Percentiles rank a stretch among this genome's conserved stretches.
Evolutionary conservation across 2,329 filamentous ascomycete genomes (phyloP).

Genomic region (Daldinia eschscholtzii): DNA sequence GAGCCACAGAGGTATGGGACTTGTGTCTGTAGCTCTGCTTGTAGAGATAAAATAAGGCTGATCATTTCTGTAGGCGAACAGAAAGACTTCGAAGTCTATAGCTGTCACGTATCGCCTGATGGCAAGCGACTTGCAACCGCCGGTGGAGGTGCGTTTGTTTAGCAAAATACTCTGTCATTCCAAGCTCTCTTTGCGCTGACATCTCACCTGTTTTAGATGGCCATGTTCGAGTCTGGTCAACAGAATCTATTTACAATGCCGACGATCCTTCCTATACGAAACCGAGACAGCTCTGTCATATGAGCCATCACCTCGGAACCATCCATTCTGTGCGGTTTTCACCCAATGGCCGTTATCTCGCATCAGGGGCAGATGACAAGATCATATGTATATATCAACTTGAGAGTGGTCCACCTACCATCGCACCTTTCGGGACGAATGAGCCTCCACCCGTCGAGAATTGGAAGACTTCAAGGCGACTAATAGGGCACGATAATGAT

Average conservation of each 20-base stretch:
- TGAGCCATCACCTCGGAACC: constrained; percentile 98
- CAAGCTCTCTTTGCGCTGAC: constrained; percentile 28
- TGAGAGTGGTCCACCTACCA: constrained; percentile 82
- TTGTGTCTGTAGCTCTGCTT: not conserved
- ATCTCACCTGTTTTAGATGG: constrained; percentile 71
- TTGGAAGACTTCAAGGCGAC: constrained; percentile 93
- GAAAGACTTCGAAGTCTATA: constrained; percentile 98
- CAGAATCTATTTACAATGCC: constrained; percentile 89
- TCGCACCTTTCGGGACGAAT: constrained; percentile 81
- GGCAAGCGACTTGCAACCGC: constrained; percentile 92
- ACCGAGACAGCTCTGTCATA: constrained; percentile 94
- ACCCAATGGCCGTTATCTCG: constrained; percentile 92
- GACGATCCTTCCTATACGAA: constrained; percentile 77
- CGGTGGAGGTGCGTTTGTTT: constrained; percentile 77
- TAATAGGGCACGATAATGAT: constrained; percentile 98
- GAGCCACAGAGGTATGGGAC: constrained; percentile 81
- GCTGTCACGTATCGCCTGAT: constrained; percentile 96
- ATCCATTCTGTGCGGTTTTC: constrained; percentile 98
- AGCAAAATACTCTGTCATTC: constrained; percentile 9
- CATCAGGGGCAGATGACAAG: constrained; percentile 97
- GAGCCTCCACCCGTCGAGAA: constrained; percentile 95
- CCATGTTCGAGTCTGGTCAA: constrained; percentile 97
- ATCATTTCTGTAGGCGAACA: constrained; percentile 77
- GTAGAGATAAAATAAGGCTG: constrained; percentile 28
- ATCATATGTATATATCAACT: constrained; percentile 97